Evolutionary conservation across 208 protist genomes (phyloP), one percentile per base, ranked within the genome.

Genomic region (Herpetomonas samuelpessoai): DNA sequence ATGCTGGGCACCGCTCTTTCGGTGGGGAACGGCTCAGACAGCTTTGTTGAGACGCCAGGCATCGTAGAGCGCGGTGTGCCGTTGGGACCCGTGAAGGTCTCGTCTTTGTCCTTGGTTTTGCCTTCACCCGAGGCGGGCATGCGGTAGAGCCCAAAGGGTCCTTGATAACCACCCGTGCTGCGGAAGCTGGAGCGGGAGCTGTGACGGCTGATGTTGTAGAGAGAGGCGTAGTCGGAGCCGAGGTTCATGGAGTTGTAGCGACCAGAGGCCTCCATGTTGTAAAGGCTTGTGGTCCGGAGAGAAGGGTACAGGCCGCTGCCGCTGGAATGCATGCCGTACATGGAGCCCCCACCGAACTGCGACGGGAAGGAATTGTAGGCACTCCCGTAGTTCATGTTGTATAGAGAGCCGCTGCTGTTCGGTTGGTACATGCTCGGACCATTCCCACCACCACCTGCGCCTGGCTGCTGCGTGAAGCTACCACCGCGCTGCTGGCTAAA

Each of bases 281-380:
- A 48, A 9, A 48, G 14, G 39, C 25, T 55, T 6, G 12, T 29
- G 49, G 6, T 10, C 10, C 49, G 27, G 22, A 55, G 12, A 9
- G 49, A 55, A 14, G 28, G 19, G 44, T 48, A 48, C 44, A 48
- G 12, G 44, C 44, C 19, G 35, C 35, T 41, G 35, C 35, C 35
- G 35, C 6, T 6, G 6, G 35, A 41, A 14, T 14, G 9, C 9
- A 6, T 6, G 35, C 69, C 59, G 56, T 79, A 79, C 55, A 79
- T 72, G 52, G 50, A 69, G 45, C 71, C 79, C 59, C 66, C 62
- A 12, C 51, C n/a, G n/a, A n/a, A n/a, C n/a, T n/a, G n/a, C n/a
- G n/a, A n/a, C n/a, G n/a, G n/a, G n/a, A n/a, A n/a, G n/a, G n/a
- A n/a, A n/a, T n/a, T n/a, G n/a, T n/a, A n/a, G n/a, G n/a, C n/a